These are phyloP conservation scores for Centella asiatica DNA, from an alignment of 129 eudicot genomes.

Conservation along the genomic window DNA sequence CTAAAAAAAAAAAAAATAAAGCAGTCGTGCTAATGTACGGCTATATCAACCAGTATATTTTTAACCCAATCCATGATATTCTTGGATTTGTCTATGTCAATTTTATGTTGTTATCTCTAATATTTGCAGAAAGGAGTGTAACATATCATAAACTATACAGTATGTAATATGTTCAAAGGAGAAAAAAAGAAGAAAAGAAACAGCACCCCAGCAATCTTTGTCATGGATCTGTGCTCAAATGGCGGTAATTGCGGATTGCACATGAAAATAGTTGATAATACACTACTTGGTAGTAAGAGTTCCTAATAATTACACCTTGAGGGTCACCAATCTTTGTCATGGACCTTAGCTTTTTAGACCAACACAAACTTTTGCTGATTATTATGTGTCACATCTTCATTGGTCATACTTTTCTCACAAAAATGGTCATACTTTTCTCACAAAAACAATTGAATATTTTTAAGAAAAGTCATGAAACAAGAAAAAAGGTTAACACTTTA, in stretches of 20 bases:
- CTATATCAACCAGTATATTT: too few relatives aligned
- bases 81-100: too few relatives aligned
- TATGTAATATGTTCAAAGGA: too few relatives aligned
- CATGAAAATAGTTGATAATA: background rate
- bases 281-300: background rate
- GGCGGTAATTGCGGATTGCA: conserved; percentile 8
- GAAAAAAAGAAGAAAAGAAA: background rate
- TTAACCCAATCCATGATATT: too few relatives aligned
- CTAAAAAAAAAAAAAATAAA: too few relatives aligned
- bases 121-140: too few relatives aligned
- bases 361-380: background rate
- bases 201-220: background rate
- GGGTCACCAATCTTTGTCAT: background rate
- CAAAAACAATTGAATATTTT: background rate
- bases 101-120: too few relatives aligned
- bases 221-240: background rate
- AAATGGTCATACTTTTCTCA: background rate
- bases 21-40: too few relatives aligned
- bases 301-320: background rate
- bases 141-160: too few relatives aligned
- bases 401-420: background rate
- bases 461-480: background rate
- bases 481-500: too few relatives aligned
- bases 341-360: conserved; percentile 1
- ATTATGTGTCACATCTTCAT: background rate